Base-by-base conservation (phyloP, 768 basidiomycete species). In the Boletus reticulatus region DNA sequence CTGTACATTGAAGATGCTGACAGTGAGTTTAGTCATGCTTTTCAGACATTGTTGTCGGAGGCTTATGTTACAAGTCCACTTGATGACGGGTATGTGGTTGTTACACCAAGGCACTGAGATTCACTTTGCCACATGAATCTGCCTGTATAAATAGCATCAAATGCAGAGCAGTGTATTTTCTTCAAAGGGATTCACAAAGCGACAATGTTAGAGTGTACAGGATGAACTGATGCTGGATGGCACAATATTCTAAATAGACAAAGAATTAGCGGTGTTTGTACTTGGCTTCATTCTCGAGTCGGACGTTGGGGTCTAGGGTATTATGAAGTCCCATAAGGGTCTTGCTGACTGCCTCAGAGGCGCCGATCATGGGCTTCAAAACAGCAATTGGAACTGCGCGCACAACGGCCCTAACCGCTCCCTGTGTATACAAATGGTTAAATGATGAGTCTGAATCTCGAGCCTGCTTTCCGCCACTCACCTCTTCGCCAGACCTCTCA, bases 381-480 rank as follows among this genome's bases (percentile, higher is more conserved):
- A 99, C 94, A 0, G 97, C 97, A 55, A 98, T 95, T 7, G 97
- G 97, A 12, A 98, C 94, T 29, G 97, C 97, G 27, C 97, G 87
- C 57, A 98, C 90, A 27, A 99, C 95, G 22, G 96, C 91, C 53
- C 88, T 88, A 20, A 95, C 89, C 49, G 95, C 85, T 4, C 94
- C 95, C 94, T 98, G 66, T 2, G 50, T 9, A 50, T 50, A 14
- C 53, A 55, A 10, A 34, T 24, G 19, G 11, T 32, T 20, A 46
- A 43, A 38, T 55, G 29, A 29, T 27, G 13, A 48, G 17, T 27
- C 12, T 24, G 12, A 16, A 44, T n/a, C 22, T 55, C 27, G 4
- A 48, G 32, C 4, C 14, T 16, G 1, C 8, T 41, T 36, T 22
- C 11, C 42, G 19, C 1, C 13, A 75, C 81, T 64, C 62, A 89